Evolutionary conservation across 176 grass and related monocot genomes (phyloP).

Genomic region (Ampelocalamus luodianensis): DNA sequence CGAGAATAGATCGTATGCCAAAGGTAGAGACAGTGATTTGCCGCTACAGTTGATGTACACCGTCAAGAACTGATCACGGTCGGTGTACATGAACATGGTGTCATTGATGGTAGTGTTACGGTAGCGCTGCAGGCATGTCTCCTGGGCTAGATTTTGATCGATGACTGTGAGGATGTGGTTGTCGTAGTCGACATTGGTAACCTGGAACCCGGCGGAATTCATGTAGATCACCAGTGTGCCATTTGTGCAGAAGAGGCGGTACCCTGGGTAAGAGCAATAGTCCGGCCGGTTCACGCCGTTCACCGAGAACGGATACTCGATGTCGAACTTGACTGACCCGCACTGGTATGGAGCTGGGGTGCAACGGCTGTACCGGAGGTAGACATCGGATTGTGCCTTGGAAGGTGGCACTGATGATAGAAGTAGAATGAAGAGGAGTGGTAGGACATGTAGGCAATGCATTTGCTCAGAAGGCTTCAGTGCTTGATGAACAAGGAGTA

Average conservation of each 20-base stretch:
- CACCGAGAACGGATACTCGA: slow-evolving; percentile 36
- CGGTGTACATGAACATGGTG: slow-evolving; percentile 25
- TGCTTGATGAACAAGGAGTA: background rate
- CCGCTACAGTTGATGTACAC: slow-evolving; percentile 41
- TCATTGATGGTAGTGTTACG: slow-evolving; percentile 44
- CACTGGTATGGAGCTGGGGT: slow-evolving; percentile 15
- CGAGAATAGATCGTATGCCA: slow-evolving; percentile 6
- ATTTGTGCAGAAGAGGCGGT: slow-evolving; percentile 27
- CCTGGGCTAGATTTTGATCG: slow-evolving; percentile 9
- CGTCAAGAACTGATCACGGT: slow-evolving; percentile 32
- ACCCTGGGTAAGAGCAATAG: slow-evolving; percentile 45
- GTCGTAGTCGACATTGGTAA: slow-evolving; percentile 14
- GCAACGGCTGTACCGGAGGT: slow-evolving; percentile 41
- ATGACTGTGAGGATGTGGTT: slow-evolving; percentile 33
- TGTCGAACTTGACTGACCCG: background rate
- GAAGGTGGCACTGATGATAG: slow-evolving; percentile 10
- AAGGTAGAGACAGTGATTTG: background rate
- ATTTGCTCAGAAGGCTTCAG: background rate
- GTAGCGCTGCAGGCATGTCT: background rate
- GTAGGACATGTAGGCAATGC: background rate
- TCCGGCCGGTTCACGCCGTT: slow-evolving; percentile 15
- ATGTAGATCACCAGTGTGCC: background rate
- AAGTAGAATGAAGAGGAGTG: background rate
- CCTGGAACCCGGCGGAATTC: background rate
- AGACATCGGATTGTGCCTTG: background rate